These are phyloP conservation scores for Akanthomyces lecanii DNA, from an alignment of 2,329 filamentous ascomycete species.

Conservation along the genomic window DNA sequence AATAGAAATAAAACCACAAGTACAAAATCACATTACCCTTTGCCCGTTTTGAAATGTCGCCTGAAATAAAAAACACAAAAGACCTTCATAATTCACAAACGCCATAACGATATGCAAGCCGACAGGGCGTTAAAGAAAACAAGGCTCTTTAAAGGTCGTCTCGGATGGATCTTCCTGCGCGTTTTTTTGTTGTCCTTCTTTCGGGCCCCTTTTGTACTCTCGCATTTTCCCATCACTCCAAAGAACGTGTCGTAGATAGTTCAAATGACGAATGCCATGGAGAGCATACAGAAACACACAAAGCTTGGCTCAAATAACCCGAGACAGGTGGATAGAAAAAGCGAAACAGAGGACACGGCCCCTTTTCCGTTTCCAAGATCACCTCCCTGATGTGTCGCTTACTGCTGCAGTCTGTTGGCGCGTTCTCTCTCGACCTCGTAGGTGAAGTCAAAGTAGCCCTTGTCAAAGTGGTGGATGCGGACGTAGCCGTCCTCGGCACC, in stretches of 20 bases:
- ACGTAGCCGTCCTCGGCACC: slow-evolving; percentile 99
- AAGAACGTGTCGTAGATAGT: background rate
- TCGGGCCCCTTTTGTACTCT: background rate
- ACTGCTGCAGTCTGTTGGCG: slow-evolving; percentile 43
- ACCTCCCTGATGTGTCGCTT: slow-evolving; percentile 14
- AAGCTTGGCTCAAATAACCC: background rate
- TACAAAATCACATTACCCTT: slow-evolving; percentile 11
- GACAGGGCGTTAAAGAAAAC: slow-evolving; percentile 4
- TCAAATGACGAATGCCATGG: background rate
- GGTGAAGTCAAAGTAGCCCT: slow-evolving; percentile 96
- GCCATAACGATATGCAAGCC: slow-evolving; percentile 17
- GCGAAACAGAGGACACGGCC: background rate
- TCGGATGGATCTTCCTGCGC: background rate
- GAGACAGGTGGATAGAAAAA: background rate
- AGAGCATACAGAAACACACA: background rate
- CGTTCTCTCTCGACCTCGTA: slow-evolving; percentile 96
- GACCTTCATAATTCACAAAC: slow-evolving; percentile 8
- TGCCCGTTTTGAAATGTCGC: slow-evolving; percentile 11
- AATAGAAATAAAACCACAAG: slow-evolving; percentile 10
- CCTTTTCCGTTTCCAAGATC: background rate
- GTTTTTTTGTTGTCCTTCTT: background rate
- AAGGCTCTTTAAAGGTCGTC: background rate
- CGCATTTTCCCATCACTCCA: background rate
- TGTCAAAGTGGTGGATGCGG: slow-evolving; percentile 96
- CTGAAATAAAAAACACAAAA: slow-evolving; percentile 10